A percentile compares a stretch with the other conserved stretches of the same genome.
These are phyloP conservation scores for Drechslerella stenobrocha DNA, from an alignment of 2,329 filamentous ascomycete species.

Conservation along the genomic window DNA sequence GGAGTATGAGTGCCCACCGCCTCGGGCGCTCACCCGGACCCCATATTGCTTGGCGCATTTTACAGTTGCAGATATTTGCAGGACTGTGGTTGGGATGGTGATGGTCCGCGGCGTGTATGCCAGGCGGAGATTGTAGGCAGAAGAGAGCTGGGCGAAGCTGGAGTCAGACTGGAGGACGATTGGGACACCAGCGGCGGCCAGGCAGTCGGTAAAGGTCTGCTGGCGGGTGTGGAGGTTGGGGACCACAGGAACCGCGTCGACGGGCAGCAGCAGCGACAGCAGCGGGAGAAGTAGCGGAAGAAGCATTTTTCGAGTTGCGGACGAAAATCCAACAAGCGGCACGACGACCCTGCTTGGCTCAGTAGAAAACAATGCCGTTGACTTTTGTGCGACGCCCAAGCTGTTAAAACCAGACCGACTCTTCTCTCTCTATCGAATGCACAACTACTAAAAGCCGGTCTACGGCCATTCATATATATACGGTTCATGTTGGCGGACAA, in stretches of 20 bases:
- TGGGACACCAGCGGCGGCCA: constrained; percentile 14
- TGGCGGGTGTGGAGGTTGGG: constrained; percentile 14
- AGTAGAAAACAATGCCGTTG: background rate
- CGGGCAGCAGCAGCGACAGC: constrained; percentile 21
- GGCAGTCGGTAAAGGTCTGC: constrained; percentile 28
- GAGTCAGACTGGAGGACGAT: constrained; percentile 12
- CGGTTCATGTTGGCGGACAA: too few species aligned
- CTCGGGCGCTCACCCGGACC: constrained; percentile 65
- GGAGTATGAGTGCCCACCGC: constrained; percentile 68
- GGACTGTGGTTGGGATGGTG: constrained; percentile 61
- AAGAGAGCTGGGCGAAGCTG: constrained; percentile 21
- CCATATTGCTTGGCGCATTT: constrained; percentile 61
- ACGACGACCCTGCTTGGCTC: background rate
- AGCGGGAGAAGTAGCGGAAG: constrained; percentile 7
- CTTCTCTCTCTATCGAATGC: too few species aligned
- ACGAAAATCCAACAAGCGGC: background rate
- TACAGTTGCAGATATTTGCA: constrained; percentile 64
- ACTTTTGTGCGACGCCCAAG: too few species aligned
- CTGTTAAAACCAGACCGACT: background rate
- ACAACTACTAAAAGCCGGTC: too few species aligned
- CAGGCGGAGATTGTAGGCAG: constrained; percentile 33
- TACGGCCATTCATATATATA: too few species aligned
- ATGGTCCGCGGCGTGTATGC: constrained; percentile 62
- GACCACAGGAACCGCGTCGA: constrained; percentile 20
- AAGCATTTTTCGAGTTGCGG: constrained; percentile 15